These are phyloP conservation scores for Colletotrichum sp. DNA, from an alignment of 2,329 filamentous ascomycete genomes.

Conservation along the genomic window DNA sequence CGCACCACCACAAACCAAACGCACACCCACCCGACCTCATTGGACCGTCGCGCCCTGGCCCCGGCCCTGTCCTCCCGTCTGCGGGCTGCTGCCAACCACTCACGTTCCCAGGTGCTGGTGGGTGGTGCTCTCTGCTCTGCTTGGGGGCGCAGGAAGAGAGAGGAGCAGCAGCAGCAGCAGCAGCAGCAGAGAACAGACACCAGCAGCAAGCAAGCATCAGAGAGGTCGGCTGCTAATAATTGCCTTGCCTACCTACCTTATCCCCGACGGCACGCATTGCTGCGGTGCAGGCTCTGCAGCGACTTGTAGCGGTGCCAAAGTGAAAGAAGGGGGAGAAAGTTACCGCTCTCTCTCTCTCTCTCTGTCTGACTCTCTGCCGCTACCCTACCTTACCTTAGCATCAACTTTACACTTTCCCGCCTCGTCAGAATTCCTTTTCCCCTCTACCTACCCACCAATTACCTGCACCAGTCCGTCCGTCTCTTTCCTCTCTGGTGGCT, in stretches of 20 bases:
- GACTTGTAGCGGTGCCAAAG: background rate
- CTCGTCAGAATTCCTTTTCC: constrained; percentile 8
- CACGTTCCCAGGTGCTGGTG: background rate
- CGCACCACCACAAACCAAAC: background rate
- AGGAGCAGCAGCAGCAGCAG: background rate
- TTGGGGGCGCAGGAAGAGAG: background rate
- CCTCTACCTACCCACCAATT: background rate
- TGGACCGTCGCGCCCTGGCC: background rate
- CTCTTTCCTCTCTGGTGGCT: background rate
- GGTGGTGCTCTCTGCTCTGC: background rate
- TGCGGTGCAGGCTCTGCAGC: background rate
- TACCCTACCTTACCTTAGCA: background rate
- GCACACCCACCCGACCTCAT: background rate
- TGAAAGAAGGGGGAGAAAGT: background rate
- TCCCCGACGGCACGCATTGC: background rate
- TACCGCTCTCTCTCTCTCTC: background rate
- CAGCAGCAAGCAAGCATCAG: background rate
- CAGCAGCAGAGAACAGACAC: background rate
- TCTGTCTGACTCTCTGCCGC: background rate
- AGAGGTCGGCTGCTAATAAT: background rate
- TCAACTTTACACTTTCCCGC: constrained; percentile 18
- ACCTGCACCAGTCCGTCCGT: background rate
- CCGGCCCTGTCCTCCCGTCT: background rate
- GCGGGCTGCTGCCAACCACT: background rate
- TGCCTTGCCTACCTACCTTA: background rate